Evolutionary conservation across 176 grass and related monocot species (phyloP).

Genomic region (Carex myosuroides): DNA sequence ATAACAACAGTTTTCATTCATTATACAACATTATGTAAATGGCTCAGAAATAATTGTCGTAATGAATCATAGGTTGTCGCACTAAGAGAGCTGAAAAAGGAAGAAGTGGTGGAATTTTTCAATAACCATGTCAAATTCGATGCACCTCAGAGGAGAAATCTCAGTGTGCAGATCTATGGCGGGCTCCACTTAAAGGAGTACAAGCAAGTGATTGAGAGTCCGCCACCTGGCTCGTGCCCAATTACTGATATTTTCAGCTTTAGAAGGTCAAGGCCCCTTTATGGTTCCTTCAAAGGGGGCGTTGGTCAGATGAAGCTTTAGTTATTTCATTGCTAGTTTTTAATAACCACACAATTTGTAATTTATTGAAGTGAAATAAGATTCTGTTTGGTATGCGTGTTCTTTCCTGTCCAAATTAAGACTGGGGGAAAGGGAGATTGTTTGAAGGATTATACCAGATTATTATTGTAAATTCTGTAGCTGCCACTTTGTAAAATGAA

Average conservation of each 20-base stretch:
- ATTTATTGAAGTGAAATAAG: not conserved
- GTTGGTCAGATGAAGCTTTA: conserved; percentile 77
- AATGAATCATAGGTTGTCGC: conserved; percentile 56
- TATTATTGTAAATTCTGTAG: not conserved
- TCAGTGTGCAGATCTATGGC: conserved; percentile 75
- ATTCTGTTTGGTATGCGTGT: not conserved
- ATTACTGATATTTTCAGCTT: conserved; percentile 78
- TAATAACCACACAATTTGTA: not conserved
- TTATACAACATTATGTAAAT: not conserved
- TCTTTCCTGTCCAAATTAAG: not conserved
- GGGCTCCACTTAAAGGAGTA: conserved; percentile 56
- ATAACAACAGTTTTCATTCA: too few relatives aligned
- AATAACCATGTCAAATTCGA: conserved; percentile 52
- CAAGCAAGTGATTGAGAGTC: conserved; percentile 30
- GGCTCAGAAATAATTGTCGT: not conserved
- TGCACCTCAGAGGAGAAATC: conserved; percentile 59
- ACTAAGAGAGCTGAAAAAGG: conserved; percentile 71
- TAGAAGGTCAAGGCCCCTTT: conserved; percentile 81
- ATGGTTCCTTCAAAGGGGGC: conserved; percentile 85
- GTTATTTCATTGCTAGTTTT: not conserved
- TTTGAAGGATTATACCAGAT: not conserved
- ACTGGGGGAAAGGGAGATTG: not conserved
- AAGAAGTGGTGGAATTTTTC: conserved; percentile 81
- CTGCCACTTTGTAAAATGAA: not conserved
- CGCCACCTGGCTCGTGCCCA: conserved; percentile 28